Conservation (phyloP, 2,329 filamentous ascomycete species). For the Fulvia fulva region DNA sequence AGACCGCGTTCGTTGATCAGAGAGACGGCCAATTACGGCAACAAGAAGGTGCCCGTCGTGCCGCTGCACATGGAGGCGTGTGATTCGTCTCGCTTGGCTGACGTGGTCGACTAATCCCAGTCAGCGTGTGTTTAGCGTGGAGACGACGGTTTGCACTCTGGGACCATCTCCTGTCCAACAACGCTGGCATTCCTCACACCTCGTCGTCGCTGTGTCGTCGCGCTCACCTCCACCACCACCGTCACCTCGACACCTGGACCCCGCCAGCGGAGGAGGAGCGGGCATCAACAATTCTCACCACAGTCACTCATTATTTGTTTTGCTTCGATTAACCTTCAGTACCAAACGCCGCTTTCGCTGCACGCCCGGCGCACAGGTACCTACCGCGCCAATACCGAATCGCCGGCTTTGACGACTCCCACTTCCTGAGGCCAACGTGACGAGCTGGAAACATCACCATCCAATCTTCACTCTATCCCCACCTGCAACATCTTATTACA, state of each 20-base stretch:
- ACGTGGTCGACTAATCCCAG: too few species aligned
- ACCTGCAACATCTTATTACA: background rate
- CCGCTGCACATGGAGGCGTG: background rate
- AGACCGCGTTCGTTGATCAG: too few species aligned
- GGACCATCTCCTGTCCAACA: constrained; percentile 5
- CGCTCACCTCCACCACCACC: constrained; percentile 1
- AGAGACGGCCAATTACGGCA: too few species aligned
- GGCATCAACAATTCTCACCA: constrained; percentile 4
- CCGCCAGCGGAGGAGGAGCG: background rate
- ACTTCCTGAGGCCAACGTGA: background rate
- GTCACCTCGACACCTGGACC: background rate
- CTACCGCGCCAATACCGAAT: background rate
- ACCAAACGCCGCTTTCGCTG: background rate
- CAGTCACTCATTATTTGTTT: constrained; percentile 5
- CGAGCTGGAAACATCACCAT: background rate
- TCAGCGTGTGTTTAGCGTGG: background rate
- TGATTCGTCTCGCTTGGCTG: too few species aligned
- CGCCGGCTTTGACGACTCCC: background rate
- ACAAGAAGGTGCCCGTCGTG: too few species aligned
- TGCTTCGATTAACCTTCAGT: background rate
- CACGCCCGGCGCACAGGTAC: background rate
- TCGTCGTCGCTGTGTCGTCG: background rate
- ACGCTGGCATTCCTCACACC: background rate
- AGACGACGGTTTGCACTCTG: background rate
- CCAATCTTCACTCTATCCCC: background rate